Base-by-base conservation (phyloP, 2,329 filamentous ascomycete genomes). In the Myriosclerotinia curreyana region DNA sequence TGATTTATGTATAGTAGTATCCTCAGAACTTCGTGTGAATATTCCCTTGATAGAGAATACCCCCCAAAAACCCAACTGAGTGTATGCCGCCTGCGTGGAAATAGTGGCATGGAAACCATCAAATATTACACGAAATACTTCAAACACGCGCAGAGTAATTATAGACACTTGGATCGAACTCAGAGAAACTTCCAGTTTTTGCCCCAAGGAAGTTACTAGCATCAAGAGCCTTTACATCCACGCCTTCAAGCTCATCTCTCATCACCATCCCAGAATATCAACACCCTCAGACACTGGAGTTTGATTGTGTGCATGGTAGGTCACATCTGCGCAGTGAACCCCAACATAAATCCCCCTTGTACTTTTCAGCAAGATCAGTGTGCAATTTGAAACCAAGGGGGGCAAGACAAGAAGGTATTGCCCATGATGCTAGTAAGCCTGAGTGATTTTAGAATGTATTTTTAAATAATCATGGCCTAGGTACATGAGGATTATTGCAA, bases 321-420 rank as follows among this genome's bases (percentile, higher is more conserved):
- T 28, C 51, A 49, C 15, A 49, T 56, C 31, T 7, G 52, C 93
- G 69, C 91, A 96, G 15, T 85, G 84, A 3, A 96, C 92, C 93
- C 93, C 94, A 98, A 75, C 82, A 80, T 62, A 87, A 80, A 42
- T 82, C 83, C 5, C 94, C 94, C 65, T 83, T 82, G 74, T 96
- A 90, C 75, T 95, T 87, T 9, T 86, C 83, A 28, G 93, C 90
- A 34, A 97, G 81, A 71, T 96, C 85, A 44, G 84, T 82, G 73
- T 97, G 94, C 20, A 97, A 80, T 50, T 82, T 83, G 77, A 91
- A 97, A 66, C 91, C 96, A 52, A 97, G 80, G 1, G 89, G 89
- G 0, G 96, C 92, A 49, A 97, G 84, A 72, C 85, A 89, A 66
- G 80, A 81, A 0, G 93, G 93, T 73, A 96, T 96, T 0, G 93